Percentiles rank a stretch among this genome's conserved stretches.
Conservation (phyloP, 1,284 basidiomycete genomes). For the Chondrostereum purpureum region DNA sequence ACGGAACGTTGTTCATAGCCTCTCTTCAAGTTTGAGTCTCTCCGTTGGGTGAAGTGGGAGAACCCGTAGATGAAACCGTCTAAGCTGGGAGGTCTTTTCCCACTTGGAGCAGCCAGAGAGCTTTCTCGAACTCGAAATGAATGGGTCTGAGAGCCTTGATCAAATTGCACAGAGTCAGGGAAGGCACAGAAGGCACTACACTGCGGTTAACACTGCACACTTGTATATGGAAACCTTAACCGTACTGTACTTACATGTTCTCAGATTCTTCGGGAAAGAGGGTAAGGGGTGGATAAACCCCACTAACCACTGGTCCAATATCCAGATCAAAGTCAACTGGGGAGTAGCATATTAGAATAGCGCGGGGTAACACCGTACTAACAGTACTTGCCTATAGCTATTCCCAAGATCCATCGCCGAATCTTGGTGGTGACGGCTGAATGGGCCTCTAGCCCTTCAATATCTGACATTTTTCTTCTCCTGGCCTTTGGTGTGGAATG, state of each 20-base stretch:
- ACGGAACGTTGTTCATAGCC: slow-evolving; percentile 86
- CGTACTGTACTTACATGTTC: slow-evolving; percentile 80
- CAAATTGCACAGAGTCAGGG: slow-evolving; percentile 83
- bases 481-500: slow-evolving; percentile 21
- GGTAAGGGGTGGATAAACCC: slow-evolving; percentile 57
- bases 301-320: slow-evolving; percentile 76
- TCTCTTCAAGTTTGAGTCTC: slow-evolving; percentile 64
- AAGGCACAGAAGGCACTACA: slow-evolving; percentile 88
- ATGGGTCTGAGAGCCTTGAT: slow-evolving; percentile 66
- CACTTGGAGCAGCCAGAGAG: slow-evolving; percentile 18
- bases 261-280: slow-evolving; percentile 65
- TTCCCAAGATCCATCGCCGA: slow-evolving; percentile 71
- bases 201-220: slow-evolving; percentile 9
- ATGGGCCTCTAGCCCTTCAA: slow-evolving; percentile 37
- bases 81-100: slow-evolving; percentile 30
- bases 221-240: slow-evolving; percentile 31
- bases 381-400: slow-evolving; percentile 58
- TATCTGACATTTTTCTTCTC: slow-evolving; percentile 20
- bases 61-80: slow-evolving; percentile 81
- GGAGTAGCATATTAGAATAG: slow-evolving; percentile 15
- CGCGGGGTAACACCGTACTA: neutral
- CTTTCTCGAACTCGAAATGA: slow-evolving; percentile 65
- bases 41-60: slow-evolving; percentile 74
- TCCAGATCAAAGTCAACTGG: slow-evolving; percentile 86
- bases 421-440: slow-evolving; percentile 44